Evolutionary conservation across 176 grass and related monocot genomes (phyloP), one percentile per base, ranked within the genome.

Genomic region (Musa beccarii): DNA sequence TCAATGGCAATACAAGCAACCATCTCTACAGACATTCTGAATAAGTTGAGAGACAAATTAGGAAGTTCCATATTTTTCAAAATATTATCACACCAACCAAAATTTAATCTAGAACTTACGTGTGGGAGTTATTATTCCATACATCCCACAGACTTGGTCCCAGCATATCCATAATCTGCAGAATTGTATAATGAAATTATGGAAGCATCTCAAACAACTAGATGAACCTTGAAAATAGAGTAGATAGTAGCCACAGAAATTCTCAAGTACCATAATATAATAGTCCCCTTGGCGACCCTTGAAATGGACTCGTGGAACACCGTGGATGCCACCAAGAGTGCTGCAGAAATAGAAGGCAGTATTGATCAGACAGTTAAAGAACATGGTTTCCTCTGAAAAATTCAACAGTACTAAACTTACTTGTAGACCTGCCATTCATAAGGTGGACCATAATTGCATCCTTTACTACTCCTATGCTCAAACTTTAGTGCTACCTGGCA

Each of bases 1-100:
- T 99, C 95, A 83, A 98, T 98, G 81, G 90, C 82, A 66, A 98
- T 98, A 75, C 95, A 98, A 23, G 95, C 86, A 80, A 94, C 95
- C 95, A 99, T 99, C 84, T 99, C 88, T 83, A 83, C 73, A 12
- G 90, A 91, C 91, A 99, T 99, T 84, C 91, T 99, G 86, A 20
- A 66, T 63, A 81, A 52, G 3, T 72, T 59, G 63, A 68, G 26
- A 66, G 71, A 63, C 49, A 21, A 81, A 72, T 14, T 61, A 17
- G 57, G 20, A 80, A 12, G 22, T 43, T 55, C 53, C 77, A 79
- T 80, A 17, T 34, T 21, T 56, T 43, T 43, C 34, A 43, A 43
- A 43, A 43, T 43, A 43, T 43, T 56, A 29, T 22, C 52, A 2
- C 16, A 12, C 20, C 22, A 24, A 74, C 1, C 5, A 70, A 50